Evolutionary conservation across 2,329 filamentous ascomycete species (phyloP), one percentile per base, ranked within the genome.

Genomic region (Monilinia laxa): DNA sequence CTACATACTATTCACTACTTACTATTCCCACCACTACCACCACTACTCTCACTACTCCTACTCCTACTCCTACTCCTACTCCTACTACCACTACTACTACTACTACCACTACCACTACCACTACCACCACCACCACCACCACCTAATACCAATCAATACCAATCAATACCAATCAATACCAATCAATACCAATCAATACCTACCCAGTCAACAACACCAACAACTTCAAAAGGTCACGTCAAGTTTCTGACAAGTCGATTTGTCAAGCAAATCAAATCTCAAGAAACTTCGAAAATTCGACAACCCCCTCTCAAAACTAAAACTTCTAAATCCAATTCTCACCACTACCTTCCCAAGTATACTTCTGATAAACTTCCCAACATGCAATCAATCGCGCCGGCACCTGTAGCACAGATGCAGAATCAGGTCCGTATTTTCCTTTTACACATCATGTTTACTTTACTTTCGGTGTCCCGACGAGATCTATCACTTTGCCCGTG

Each of bases 301-400:
- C 57, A 35, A 45, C 52, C 20, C 52, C 42, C 42, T 38, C 12
- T 53, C 47, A 38, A 38, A 40, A 53, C 31, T 49, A 23, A 40
- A 28, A 40, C 20, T n/a, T 11, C 35, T 6, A 62, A 62, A 28
- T 47, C 20, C 49, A 62, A 53, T 40, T 20, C 16, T 31, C 57
- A 38, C 57, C 57, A 38, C 45, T 38, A 25, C 57, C 28, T 25
- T 18, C 47, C 28, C 31, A 20, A 28, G 10, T 40, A 18, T 25
- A n/a, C 31, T 51, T 51, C 38, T 20, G 28, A 25, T 60, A 31
- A 25, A 18, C 35, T 53, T 28, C 49, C 56, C 31, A 64, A 42
- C 40, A 75, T 75, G 74, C 74, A 76, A 68, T 74, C 74, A 56
- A 75, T 76, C 55, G 74, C 74, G 35, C 74, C 74, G 25, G 73